Evolutionary conservation across 495 filamentous ascomycete species (phyloP), one percentile per base, ranked within the genome.

Genomic region (Talaromyces adpressus): DNA sequence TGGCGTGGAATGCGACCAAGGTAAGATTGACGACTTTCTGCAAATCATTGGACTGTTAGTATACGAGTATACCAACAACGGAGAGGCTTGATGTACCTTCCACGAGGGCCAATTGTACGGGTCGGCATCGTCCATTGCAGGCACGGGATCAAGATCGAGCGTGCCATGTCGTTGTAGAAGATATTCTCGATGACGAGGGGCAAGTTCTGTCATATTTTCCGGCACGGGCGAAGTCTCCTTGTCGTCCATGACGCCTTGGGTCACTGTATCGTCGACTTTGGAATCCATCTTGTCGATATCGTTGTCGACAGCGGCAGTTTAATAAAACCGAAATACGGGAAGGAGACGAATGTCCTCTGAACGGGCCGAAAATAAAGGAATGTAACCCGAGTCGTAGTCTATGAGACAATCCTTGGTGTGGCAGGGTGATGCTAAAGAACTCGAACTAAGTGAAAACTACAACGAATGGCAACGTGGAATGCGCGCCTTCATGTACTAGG

Each of bases 91-190:
- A 66, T 69, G 66, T 63, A 83, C 81, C 75, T 84, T 84, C 82
- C 81, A 83, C 6, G 47, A 64, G 0, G 81, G 75, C 82, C 82
- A 84, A 65, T 84, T 84, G 61, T 79, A 80, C 16, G 82, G 82
- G 64, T 84, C 82, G 5, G 75, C 77, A 63, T 72, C 70, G 39
- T 73, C 74, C 62, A 73, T 68, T 34, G 75, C 70, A 4, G 82
- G 82, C 0, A 85, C 62, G 2, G 82, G 82, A 59, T 82, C 78
- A 14, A 85, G 67, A n/a, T 84, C 76, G 6, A 81, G 53, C 0
- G 80, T 82, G 4, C 79, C 77, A 75, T 83, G 79, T 39, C 75
- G 74, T 16, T 70, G 57, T 8, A 82, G 66, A 12, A 82, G 71
- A 68, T 81, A 82, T 53, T 79, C 71, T 32, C 75, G 71, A 60